phyloP scores from a whole-genome alignment of 345 rosid species.

The Hibiscus syriacus region DNA sequence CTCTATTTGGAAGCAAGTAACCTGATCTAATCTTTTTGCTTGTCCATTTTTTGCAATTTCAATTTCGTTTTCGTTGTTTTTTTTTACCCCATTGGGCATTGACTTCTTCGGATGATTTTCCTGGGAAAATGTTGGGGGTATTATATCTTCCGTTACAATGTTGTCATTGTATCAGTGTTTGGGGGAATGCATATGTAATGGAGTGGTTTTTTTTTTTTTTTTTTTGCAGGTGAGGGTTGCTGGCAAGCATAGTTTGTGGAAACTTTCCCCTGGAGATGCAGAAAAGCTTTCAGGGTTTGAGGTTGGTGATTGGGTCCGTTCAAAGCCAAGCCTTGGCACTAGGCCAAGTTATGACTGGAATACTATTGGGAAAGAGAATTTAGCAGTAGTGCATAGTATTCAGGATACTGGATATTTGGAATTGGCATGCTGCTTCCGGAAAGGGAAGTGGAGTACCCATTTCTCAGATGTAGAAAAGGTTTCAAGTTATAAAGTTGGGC shows the following conservation, averaged over 20 bases:
- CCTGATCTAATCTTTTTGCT: not conserved
- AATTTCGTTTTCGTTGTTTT: not conserved
- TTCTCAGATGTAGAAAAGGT: too few relatives aligned
- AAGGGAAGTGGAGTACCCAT: too few relatives aligned
- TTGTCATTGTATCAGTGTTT: not conserved
- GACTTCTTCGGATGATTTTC: too few relatives aligned
- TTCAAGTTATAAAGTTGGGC: conserved; percentile 67
- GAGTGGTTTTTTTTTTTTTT: conserved; percentile 5
- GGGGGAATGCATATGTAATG: too few relatives aligned
- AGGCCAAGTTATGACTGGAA: conserved; percentile 97
- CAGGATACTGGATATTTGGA: too few relatives aligned
- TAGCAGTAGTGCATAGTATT: too few relatives aligned
- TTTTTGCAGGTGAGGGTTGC: conserved; percentile 65
- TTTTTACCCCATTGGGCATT: too few relatives aligned
- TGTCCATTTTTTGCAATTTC: not conserved
- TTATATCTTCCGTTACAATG: not conserved
- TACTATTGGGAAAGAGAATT: too few relatives aligned
- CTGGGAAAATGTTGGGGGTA: not conserved
- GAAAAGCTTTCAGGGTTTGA: conserved; percentile 93
- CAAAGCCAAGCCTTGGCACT: conserved; percentile 77
- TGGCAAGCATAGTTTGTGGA: conserved; percentile 77
- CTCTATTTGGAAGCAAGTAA: not conserved
- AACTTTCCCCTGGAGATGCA: conserved; percentile 93
- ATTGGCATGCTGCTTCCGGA: too few relatives aligned
- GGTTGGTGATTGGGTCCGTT: too few relatives aligned